These are phyloP conservation scores for Hanseniaspora lachancei DNA, from an alignment of 805 yeast species.

Conservation along the genomic window DNA sequence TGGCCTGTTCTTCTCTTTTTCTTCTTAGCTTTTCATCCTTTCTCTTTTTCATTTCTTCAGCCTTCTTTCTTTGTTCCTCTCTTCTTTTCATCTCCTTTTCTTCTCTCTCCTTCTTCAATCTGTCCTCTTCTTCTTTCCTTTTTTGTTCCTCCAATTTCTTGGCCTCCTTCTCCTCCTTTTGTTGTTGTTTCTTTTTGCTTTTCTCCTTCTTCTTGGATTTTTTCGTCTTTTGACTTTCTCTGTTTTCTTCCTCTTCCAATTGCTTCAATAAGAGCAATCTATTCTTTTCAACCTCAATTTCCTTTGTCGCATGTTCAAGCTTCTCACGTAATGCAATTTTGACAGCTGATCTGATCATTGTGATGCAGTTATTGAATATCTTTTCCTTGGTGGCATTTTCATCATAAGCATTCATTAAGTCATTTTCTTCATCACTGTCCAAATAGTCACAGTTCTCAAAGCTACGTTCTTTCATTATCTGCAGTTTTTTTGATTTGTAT, in stretches of 20 bases:
- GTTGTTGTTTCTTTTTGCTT: constrained; percentile 52
- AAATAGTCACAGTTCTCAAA: constrained; percentile 23
- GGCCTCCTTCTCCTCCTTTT: constrained; percentile 32
- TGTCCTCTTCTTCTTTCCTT: constrained; percentile 23
- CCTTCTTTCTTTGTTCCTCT: constrained; percentile 28
- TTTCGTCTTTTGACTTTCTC: constrained; percentile 54
- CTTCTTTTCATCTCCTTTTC: constrained; percentile 44
- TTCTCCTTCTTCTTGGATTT: constrained; percentile 53
- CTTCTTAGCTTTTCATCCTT: constrained; percentile 32
- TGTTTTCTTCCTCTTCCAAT: constrained; percentile 51
- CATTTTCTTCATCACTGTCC: constrained; percentile 22
- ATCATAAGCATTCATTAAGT: constrained; percentile 17
- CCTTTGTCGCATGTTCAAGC: constrained; percentile 63
- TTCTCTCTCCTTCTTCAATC: constrained; percentile 54
- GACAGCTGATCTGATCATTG: constrained; percentile 65
- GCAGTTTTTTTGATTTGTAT: not conserved
- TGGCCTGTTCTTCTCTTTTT: constrained; percentile 29
- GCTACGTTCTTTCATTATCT: constrained; percentile 17
- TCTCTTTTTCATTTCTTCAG: constrained; percentile 28
- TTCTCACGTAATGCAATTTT: constrained; percentile 65
- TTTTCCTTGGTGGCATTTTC: constrained; percentile 28
- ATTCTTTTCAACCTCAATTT: constrained; percentile 65
- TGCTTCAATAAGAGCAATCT: constrained; percentile 50
- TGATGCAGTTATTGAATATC: constrained; percentile 64
- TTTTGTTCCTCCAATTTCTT: constrained; percentile 43